These are phyloP conservation scores for Maudiozyma saulgeensis DNA, from an alignment of 805 yeast species.

Conservation along the genomic window DNA sequence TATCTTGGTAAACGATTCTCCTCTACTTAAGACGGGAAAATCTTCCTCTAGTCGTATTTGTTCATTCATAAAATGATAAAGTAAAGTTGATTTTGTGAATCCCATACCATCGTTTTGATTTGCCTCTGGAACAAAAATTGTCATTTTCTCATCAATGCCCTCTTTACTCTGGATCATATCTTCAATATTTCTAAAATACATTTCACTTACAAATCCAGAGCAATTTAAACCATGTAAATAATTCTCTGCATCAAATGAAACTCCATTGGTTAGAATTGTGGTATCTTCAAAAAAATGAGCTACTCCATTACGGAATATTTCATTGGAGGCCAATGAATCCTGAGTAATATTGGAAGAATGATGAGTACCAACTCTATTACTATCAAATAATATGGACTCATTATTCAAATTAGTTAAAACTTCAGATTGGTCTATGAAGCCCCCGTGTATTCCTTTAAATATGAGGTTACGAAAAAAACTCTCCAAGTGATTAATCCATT, in stretches of 20 bases:
- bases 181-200: slow-evolving; percentile 49
- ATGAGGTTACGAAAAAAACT: slow-evolving; percentile 25
- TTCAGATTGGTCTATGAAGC: slow-evolving; percentile 21
- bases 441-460: slow-evolving; percentile 38
- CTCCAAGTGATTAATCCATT: slow-evolving; percentile 16
- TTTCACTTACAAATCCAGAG: slow-evolving; percentile 57
- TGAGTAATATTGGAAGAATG: slow-evolving; percentile 28
- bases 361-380: slow-evolving; percentile 27
- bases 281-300: slow-evolving; percentile 38
- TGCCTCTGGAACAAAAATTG: slow-evolving; percentile 47
- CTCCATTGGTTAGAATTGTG: slow-evolving; percentile 14
- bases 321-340: slow-evolving; percentile 29
- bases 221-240: slow-evolving; percentile 51
- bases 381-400: slow-evolving; percentile 12
- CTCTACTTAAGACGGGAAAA: slow-evolving; percentile 5
- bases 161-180: slow-evolving; percentile 33
- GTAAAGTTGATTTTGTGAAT: slow-evolving; percentile 31
- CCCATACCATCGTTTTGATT: slow-evolving; percentile 29
- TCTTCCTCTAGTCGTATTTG: slow-evolving; percentile 15
- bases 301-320: slow-evolving; percentile 39
- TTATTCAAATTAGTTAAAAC: slow-evolving; percentile 17
- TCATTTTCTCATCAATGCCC: slow-evolving; percentile 35
- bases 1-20: slow-evolving; percentile 24
- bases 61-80: slow-evolving; percentile 51
- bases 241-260: slow-evolving; percentile 45